Evolutionary conservation across 495 filamentous ascomycete species (phyloP), one percentile per base, ranked within the genome.

Genomic region (Xylaria palmicola): DNA sequence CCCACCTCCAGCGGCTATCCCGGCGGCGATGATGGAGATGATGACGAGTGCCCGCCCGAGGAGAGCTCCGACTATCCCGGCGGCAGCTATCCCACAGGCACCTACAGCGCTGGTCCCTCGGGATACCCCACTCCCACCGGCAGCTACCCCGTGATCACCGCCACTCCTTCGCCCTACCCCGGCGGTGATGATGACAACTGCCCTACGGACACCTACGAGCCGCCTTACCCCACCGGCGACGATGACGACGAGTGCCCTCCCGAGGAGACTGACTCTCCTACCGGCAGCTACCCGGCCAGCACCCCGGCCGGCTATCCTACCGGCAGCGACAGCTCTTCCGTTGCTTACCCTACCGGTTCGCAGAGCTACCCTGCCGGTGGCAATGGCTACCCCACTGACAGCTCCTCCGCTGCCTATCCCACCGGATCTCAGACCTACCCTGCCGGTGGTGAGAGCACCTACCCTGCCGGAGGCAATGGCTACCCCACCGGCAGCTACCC

Each of bases 221-320:
- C n/a, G n/a, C n/a, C n/a, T n/a, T n/a, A n/a, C n/a, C n/a, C n/a
- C n/a, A 44, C 15, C 52, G 27, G 39, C 26, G 44, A 39, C 7
- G 26, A 54, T 39, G 48, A 51, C 15, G 48, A 45, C 19, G 50
- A 53, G 20, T 53, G 50, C 50, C 50, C 58, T 2, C 58, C 30
- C 19, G 62, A 51, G 6, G 62, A 60, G 45, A 54, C 24, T 29
- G 8, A 6, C 7, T 30, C 17, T 22, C 51, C 51, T 17, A 54
- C 51, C 8, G 36, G 51, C 10, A 45, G 54, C 54, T 45, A 56
- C 40, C 52, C 61, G n/a, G 43, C 43, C 0, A 37, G 37, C 41
- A 50, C 49, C 15, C 54, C 52, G 29, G 30, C 57, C 39, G 37
- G 49, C 40, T 63, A 60, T 32, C 56, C 67, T 15, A 65, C 62